Conservation (phyloP, 2,329 filamentous ascomycete genomes). For the Colletotrichum spinosum region DNA sequence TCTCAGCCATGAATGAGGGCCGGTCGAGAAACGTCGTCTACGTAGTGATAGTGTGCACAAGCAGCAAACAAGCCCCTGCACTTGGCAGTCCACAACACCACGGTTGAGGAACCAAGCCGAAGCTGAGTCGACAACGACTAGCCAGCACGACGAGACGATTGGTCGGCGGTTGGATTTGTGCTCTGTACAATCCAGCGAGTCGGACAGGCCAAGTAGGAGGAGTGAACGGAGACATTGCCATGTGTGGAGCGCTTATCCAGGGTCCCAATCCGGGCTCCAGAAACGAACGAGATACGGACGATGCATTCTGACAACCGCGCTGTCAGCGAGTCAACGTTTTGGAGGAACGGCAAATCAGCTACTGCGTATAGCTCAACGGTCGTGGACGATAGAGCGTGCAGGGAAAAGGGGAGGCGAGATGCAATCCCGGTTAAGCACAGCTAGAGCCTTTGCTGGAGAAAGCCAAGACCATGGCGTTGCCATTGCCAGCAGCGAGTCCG, state of each 20-base stretch:
- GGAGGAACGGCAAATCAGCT: no score
- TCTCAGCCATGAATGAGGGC: constrained; percentile 5
- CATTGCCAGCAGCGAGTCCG: not conserved
- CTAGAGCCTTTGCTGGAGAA: constrained; percentile 4
- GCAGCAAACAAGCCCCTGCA: constrained; percentile 21
- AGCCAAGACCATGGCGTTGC: constrained; percentile 27
- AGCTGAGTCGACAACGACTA: not conserved
- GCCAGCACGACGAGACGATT: not conserved
- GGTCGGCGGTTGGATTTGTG: not conserved
- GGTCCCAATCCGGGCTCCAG: constrained; percentile 1
- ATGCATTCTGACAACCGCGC: constrained; percentile 14
- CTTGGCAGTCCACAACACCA: constrained; percentile 16
- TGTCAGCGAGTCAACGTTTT: constrained; percentile 14
- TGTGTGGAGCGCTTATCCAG: constrained; percentile 1
- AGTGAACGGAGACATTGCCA: constrained; percentile 14
- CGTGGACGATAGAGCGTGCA: constrained; percentile 12
- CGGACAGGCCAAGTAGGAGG: not conserved
- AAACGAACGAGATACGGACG: constrained; percentile 2
- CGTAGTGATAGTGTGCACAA: constrained; percentile 10
- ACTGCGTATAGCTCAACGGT: not conserved
- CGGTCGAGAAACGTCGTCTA: constrained; percentile 3
- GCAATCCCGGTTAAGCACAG: constrained; percentile 31
- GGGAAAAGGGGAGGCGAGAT: constrained; percentile 34
- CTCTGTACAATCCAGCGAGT: not conserved
- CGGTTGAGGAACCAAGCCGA: constrained; percentile 13